Conservation (phyloP, 495 filamentous ascomycete genomes). For the Recurvomyces mirabilis region DNA sequence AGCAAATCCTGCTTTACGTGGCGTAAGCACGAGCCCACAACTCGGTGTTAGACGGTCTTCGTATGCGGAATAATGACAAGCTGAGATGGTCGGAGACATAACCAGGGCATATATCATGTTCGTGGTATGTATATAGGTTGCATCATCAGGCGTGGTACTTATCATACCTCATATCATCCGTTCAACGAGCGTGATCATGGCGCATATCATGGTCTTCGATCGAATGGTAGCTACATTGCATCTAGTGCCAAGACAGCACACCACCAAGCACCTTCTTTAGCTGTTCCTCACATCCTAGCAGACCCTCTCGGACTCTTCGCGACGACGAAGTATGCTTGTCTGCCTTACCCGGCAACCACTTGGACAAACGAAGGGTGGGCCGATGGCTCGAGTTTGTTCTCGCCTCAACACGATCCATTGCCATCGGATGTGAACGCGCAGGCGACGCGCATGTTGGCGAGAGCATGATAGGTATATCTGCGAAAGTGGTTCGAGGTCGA, state of each 20-base stretch:
- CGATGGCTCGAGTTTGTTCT: background rate
- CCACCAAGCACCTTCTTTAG: constrained; percentile 10
- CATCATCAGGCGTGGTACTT: too few relatives aligned
- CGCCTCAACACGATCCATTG: constrained; percentile 4
- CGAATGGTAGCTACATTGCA: too few relatives aligned
- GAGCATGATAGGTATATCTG: constrained; percentile 22
- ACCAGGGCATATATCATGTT: too few relatives aligned
- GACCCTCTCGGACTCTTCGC: constrained; percentile 7
- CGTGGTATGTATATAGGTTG: too few relatives aligned
- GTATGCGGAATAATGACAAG: too few relatives aligned
- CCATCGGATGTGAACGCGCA: background rate
- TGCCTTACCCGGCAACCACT: constrained; percentile 6
- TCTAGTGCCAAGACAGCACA: constrained; percentile 5
- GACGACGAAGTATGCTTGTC: background rate
- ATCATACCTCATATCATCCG: too few relatives aligned
- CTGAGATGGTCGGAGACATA: too few relatives aligned
- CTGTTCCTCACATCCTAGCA: constrained; percentile 9
- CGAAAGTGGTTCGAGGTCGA: background rate
- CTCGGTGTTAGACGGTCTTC: too few relatives aligned
- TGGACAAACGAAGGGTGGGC: constrained; percentile 2
- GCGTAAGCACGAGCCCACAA: too few relatives aligned
- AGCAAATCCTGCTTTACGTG: too few relatives aligned
- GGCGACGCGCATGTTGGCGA: constrained; percentile 6
- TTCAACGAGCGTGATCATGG: too few relatives aligned
- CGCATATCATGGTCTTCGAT: too few relatives aligned